Evolutionary conservation across 1,284 basidiomycete genomes (phyloP), one percentile per base, ranked within the genome.

Genomic region (Pholiota adiposa): DNA sequence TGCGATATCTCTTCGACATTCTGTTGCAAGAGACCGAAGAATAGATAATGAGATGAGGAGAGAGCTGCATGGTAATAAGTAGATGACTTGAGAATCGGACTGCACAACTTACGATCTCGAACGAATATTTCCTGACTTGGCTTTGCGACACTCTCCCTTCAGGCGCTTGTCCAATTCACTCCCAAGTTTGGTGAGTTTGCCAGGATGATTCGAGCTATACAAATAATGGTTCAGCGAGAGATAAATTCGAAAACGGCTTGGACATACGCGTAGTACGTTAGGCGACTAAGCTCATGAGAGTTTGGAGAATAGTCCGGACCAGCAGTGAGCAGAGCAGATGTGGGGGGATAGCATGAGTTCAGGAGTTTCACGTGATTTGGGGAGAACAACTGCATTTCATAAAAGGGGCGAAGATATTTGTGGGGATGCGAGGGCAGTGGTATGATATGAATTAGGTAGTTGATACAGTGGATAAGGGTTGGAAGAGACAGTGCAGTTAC

Each of bases 11-110:
- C 90, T 83, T 65, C 92, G 87, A 73, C 95, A 98, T 77, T 98
- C 96, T 51, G 86, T 88, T n/a, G 93, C 87, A 49, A 99, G 80
- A 18, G 92, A 84, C 65, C 90, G 89, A 66, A 96, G 83, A 68
- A 98, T 93, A 36, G 90, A 85, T 40, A 98, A 82, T 1, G 95
- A 94, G 67, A 98, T 90, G 54, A 97, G 84, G 33, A 98, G 84
- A 23, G 88, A 88, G 18, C 93, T 95, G 66, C 5, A 60, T 3
- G 38, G 11, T 34, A 2, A 18, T 29, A 44, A 25, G 53, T 56
- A 56, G 38, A 50, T 19, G 14, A 29, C 7, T 33, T 8, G 40
- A 14, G 23, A 62, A 46, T 27, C 51, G 57, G 27, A 36, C 52
- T 19, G 16, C 14, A 16, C 50, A 16, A 83, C 93, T 76, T 72